These are phyloP conservation scores for Steccherinum ochraceum DNA, from an alignment of 768 basidiomycete species.

Conservation along the genomic window DNA sequence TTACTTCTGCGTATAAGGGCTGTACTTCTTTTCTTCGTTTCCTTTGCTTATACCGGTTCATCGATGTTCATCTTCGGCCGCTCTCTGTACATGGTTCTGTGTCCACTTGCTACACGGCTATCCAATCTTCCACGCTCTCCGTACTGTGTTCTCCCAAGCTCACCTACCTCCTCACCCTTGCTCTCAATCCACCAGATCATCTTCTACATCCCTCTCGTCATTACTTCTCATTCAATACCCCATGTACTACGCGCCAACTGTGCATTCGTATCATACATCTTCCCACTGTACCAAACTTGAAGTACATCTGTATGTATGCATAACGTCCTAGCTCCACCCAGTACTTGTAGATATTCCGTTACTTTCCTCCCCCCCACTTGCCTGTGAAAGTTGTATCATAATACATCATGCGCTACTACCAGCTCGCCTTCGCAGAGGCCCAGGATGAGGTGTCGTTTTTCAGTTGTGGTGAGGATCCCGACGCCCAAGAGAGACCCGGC, in stretches of 20 bases:
- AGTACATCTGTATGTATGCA: background rate
- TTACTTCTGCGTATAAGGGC: background rate
- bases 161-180: too few species aligned
- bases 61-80: too few species aligned
- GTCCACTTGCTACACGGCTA: too few species aligned
- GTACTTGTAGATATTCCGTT: background rate
- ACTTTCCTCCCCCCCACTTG: too few species aligned
- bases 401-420: slow-evolving; percentile 45
- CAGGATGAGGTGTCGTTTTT: slow-evolving; percentile 36
- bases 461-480: slow-evolving; percentile 35
- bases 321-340: too few species aligned
- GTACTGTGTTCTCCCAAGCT: background rate
- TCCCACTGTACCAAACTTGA: background rate
- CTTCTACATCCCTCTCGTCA: background rate
- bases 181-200: background rate
- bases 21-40: background rate
- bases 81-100: too few species aligned
- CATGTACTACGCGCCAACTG: background rate
- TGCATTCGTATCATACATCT: background rate
- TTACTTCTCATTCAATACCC: background rate
- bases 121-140: background rate
- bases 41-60: background rate
- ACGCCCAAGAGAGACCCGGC: slow-evolving; percentile 79
- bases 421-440: slow-evolving; percentile 77
- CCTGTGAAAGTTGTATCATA: slow-evolving; percentile 18